Percentiles rank a stretch among this genome's conserved stretches.
These are phyloP conservation scores for Pythium rishiriense DNA, from an alignment of 352 stramenopile genomes.

Conservation along the genomic window DNA sequence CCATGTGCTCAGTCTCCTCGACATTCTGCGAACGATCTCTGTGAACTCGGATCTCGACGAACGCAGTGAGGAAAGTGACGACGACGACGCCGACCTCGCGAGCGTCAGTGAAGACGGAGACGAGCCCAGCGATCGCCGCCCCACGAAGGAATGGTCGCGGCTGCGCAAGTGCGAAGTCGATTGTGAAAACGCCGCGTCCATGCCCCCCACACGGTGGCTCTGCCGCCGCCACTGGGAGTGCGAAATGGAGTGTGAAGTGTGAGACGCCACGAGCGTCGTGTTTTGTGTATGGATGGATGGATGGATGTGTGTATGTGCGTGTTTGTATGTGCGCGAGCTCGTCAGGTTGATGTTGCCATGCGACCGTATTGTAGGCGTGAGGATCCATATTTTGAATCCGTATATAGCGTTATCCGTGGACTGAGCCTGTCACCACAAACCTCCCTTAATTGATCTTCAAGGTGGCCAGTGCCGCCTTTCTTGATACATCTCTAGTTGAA, in stretches of 20 bases:
- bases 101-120: constrained; percentile 25
- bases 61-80: constrained; percentile 9
- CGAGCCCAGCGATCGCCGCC: neutral
- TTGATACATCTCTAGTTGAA: neutral
- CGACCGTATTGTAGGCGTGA: constrained; percentile 5
- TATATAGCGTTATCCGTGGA: constrained; percentile 1
- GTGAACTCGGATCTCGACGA: constrained; percentile 25
- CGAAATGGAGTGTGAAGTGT: constrained; percentile 29
- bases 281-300: neutral
- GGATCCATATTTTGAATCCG: constrained; percentile 2
- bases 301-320: neutral
- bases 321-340: neutral
- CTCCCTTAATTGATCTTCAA: constrained; percentile 6
- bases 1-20: constrained; percentile 56
- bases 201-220: constrained; percentile 47
- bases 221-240: constrained; percentile 36
- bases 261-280: neutral
- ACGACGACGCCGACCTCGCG: neutral
- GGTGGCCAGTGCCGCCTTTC: neutral
- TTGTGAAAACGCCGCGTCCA: constrained; percentile 14
- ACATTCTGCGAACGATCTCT: constrained; percentile 33
- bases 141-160: constrained; percentile 32
- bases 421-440: neutral
- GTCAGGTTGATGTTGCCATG: neutral
- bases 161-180: constrained; percentile 43